Conservation (phyloP, 495 filamentous ascomycete genomes). For the Ramalina intermedia region DNA sequence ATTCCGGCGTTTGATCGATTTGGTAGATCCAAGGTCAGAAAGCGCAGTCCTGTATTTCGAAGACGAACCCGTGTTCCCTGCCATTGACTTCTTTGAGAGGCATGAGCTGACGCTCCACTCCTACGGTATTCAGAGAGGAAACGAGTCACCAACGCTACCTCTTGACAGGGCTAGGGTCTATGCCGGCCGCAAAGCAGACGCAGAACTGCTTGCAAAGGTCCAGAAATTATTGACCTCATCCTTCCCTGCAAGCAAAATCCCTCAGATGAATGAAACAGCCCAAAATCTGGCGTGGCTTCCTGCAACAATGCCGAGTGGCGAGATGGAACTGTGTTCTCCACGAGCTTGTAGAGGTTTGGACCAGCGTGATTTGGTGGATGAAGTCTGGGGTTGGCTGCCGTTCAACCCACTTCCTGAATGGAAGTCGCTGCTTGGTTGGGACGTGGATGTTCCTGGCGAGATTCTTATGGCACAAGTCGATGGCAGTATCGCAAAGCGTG, state of each 20-base stretch:
- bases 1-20: not conserved
- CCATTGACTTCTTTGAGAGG: slow-evolving; percentile 10
- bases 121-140: slow-evolving; percentile 13
- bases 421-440: slow-evolving; percentile 21
- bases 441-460: slow-evolving; percentile 7
- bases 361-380: slow-evolving; percentile 14
- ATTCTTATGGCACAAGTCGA: slow-evolving; percentile 17
- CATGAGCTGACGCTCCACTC: slow-evolving; percentile 10
- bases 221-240: not conserved
- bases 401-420: slow-evolving; percentile 13
- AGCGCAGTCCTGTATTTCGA: slow-evolving; percentile 16
- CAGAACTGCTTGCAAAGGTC: slow-evolving; percentile 11
- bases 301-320: slow-evolving; percentile 4
- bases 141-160: not conserved
- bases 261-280: not conserved
- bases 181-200: slow-evolving; percentile 10
- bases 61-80: slow-evolving; percentile 20
- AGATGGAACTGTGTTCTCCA: slow-evolving; percentile 8
- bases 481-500: slow-evolving; percentile 5
- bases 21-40: slow-evolving; percentile 12
- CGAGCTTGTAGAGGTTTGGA: slow-evolving; percentile 13
- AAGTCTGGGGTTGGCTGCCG: slow-evolving; percentile 13
- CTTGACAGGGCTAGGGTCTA: slow-evolving; percentile 1
- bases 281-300: slow-evolving; percentile 19
- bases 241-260: not conserved